Percentiles rank a stretch among this genome's conserved stretches.
Evolutionary conservation across 768 basidiomycete species (phyloP).

Genomic region (Mycena haematopus): DNA sequence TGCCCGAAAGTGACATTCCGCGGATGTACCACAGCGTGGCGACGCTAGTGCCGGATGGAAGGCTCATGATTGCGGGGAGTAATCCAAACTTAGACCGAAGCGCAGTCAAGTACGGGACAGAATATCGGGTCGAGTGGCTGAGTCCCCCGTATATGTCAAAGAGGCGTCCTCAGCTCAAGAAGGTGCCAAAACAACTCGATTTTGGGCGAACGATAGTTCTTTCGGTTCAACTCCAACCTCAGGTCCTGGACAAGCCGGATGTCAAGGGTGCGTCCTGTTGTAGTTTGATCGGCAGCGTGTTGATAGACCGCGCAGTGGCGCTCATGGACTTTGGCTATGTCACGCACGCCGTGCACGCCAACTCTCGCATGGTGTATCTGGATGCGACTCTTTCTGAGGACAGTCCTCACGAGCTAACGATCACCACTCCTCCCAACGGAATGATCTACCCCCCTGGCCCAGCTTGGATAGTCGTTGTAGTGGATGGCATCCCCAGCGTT

Average conservation of each 20-base stretch:
- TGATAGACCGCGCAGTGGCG: slow-evolving; percentile 50
- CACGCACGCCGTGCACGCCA: slow-evolving; percentile 79
- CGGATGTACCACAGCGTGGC: slow-evolving; percentile 87
- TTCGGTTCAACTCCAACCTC: slow-evolving; percentile 46
- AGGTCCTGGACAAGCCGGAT: slow-evolving; percentile 39
- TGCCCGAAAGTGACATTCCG: slow-evolving; percentile 72
- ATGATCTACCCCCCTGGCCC: slow-evolving; percentile 82
- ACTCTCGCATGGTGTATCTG: slow-evolving; percentile 78
- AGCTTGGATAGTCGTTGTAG: slow-evolving; percentile 75
- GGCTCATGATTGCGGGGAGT: slow-evolving; percentile 81
- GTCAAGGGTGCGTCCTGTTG: slow-evolving; percentile 54
- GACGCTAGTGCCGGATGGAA: slow-evolving; percentile 73
- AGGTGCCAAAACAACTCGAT: slow-evolving; percentile 42
- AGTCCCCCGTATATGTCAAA: slow-evolving; percentile 79
- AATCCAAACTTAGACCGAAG: slow-evolving; percentile 86
- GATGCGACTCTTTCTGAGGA: slow-evolving; percentile 46
- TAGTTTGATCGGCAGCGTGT: neutral
- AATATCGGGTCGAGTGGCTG: slow-evolving; percentile 89
- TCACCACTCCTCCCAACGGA: slow-evolving; percentile 69
- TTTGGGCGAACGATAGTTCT: slow-evolving; percentile 57
- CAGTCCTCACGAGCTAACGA: slow-evolving; percentile 51
- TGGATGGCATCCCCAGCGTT: slow-evolving; percentile 67
- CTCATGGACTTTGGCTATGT: slow-evolving; percentile 86
- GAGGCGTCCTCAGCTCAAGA: slow-evolving; percentile 59
- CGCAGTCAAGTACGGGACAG: slow-evolving; percentile 75